These are phyloP conservation scores for Oryza australiensis DNA, from an alignment of 176 grass and related monocot genomes.

Conservation along the genomic window DNA sequence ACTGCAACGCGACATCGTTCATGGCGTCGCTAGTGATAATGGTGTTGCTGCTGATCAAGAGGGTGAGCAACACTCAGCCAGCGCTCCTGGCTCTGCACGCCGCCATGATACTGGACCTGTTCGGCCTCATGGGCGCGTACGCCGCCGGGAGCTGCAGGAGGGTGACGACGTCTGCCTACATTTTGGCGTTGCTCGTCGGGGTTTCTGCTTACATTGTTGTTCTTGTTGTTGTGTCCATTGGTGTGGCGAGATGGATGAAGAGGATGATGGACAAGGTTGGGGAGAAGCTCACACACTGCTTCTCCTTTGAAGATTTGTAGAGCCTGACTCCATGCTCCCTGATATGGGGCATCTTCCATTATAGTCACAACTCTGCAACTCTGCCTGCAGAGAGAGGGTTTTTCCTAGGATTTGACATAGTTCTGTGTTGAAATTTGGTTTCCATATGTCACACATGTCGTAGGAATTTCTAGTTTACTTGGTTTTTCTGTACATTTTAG, in stretches of 20 bases:
- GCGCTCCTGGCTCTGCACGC: conserved; percentile 44
- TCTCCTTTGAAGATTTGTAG: conserved; percentile 32
- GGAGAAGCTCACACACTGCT: neutral
- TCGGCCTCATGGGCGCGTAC: conserved; percentile 63
- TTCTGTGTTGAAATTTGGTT: no score
- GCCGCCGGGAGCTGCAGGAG: conserved; percentile 54
- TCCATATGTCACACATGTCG: neutral
- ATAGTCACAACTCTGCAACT: no score
- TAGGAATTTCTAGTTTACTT: neutral
- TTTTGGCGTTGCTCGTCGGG: conserved; percentile 45
- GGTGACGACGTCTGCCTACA: conserved; percentile 35
- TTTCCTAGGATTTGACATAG: neutral
- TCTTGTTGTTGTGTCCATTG: conserved; percentile 30
- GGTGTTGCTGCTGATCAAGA: conserved; percentile 50
- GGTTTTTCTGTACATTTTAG: neutral
- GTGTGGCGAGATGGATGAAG: conserved; percentile 15
- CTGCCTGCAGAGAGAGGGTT: no score
- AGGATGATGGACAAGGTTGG: neutral
- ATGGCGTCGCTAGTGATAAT: conserved; percentile 53
- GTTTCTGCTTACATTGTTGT: conserved; percentile 47
- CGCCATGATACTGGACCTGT: conserved; percentile 54
- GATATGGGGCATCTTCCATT: no score
- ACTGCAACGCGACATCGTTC: conserved; percentile 60
- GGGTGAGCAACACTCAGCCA: conserved; percentile 3
- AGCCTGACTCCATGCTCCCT: neutral